These are phyloP conservation scores for Westerdykella aurantiaca DNA, from an alignment of 2,329 filamentous ascomycete species.

Conservation along the genomic window DNA sequence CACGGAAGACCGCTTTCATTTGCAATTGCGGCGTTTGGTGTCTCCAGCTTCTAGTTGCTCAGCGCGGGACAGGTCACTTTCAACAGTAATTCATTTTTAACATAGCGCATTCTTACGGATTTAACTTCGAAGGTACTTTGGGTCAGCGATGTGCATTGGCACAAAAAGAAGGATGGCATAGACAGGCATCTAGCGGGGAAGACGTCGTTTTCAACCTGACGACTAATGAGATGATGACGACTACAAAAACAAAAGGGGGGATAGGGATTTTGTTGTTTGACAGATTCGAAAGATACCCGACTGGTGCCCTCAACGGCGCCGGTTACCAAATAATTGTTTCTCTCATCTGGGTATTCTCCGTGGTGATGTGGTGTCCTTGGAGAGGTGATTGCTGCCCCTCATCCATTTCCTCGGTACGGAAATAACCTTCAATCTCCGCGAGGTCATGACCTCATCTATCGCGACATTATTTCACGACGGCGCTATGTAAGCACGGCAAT, in stretches of 20 bases:
- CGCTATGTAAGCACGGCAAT: too few species aligned
- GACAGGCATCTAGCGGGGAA: slow-evolving; percentile 7
- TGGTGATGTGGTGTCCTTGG: too few species aligned
- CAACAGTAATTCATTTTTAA: slow-evolving; percentile 15
- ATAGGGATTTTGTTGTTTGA: not conserved
- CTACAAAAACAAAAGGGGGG: slow-evolving; percentile 1
- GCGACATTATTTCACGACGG: too few species aligned
- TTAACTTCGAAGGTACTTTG: not conserved
- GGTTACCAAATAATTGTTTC: not conserved
- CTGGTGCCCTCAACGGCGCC: slow-evolving; percentile 8
- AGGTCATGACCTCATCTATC: too few species aligned
- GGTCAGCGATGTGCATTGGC: slow-evolving; percentile 17
- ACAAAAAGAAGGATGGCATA: not conserved
- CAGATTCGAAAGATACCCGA: slow-evolving; percentile 7
- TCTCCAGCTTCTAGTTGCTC: not conserved
- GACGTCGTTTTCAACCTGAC: slow-evolving; percentile 39
- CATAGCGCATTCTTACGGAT: slow-evolving; percentile 6
- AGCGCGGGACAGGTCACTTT: slow-evolving; percentile 9
- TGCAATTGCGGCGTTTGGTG: slow-evolving; percentile 7
- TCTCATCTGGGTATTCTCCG: too few species aligned
- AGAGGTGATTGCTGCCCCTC: too few species aligned
- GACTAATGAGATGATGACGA: slow-evolving; percentile 25
- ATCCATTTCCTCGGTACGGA: too few species aligned
- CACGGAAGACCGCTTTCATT: slow-evolving; percentile 22
- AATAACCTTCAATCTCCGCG: too few species aligned